A percentile compares a stretch with the other conserved stretches of the same genome.
Evolutionary conservation across 2,329 filamentous ascomycete genomes (phyloP).

Genomic region (Thielaviopsis euricoi): DNA sequence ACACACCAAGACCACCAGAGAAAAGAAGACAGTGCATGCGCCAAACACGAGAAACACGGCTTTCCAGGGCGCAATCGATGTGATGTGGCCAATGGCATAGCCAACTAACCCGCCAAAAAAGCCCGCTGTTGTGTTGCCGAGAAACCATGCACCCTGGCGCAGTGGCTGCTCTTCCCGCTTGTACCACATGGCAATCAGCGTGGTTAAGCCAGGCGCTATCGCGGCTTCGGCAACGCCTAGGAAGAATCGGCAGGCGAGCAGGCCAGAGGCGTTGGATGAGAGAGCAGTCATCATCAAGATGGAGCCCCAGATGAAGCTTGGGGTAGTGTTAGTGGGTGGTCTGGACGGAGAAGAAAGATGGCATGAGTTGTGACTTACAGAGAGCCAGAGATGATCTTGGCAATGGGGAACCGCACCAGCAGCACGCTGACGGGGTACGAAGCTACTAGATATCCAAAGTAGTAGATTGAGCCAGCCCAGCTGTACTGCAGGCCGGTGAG

Average conservation of each 20-base stretch:
- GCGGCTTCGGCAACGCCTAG: conserved; percentile 15
- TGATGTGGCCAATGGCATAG: conserved; percentile 16
- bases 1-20: conserved; percentile 33
- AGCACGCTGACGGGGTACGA: conserved; percentile 16
- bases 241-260: conserved; percentile 14
- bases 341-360: not conserved
- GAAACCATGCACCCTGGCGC: conserved; percentile 17
- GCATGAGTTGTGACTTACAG: not conserved
- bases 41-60: conserved; percentile 43
- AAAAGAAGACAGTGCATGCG: conserved; percentile 36
- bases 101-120: conserved; percentile 15
- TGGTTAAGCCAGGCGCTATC: conserved; percentile 9
- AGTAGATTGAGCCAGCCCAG: conserved; percentile 33
- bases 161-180: conserved; percentile 16
- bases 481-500: conserved; percentile 33
- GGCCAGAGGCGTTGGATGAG: conserved; percentile 12
- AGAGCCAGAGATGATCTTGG: conserved; percentile 15
- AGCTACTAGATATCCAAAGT: conserved; percentile 30
- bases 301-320: conserved; percentile 10
- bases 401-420: conserved; percentile 17
- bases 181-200: conserved; percentile 15
- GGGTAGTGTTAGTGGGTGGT: not conserved
- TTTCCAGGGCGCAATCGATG: conserved; percentile 32
- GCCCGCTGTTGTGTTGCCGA: conserved; percentile 16
- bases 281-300: conserved; percentile 15